These are phyloP conservation scores for Aegilops longissima DNA, from an alignment of 176 grass and related monocot genomes.

Conservation along the genomic window DNA sequence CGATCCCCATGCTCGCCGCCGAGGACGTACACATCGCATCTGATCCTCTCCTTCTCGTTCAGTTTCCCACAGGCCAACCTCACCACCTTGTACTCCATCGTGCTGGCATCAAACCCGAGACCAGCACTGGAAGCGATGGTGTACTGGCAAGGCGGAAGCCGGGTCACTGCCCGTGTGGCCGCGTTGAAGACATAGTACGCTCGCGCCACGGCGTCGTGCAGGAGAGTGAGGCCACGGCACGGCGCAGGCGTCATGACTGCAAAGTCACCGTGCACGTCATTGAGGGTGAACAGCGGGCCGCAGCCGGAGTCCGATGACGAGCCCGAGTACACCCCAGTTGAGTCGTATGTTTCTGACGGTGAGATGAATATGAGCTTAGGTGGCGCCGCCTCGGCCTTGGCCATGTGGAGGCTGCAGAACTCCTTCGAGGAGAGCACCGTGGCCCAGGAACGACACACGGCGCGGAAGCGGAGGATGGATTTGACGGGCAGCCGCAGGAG, in stretches of 20 bases:
- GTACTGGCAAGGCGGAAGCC: not conserved
- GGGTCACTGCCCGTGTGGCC: not conserved
- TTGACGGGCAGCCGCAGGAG: not conserved
- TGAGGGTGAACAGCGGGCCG: not conserved
- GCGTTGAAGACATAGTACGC: constrained; percentile 23
- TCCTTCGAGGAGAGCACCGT: not conserved
- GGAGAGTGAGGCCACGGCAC: constrained; percentile 16
- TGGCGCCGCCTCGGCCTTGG: not conserved
- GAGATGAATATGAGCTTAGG: constrained; percentile 1
- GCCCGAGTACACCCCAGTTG: not conserved
- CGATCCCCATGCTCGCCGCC: not conserved
- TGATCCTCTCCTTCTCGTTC: not conserved
- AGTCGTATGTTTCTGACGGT: not conserved
- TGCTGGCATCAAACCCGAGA: not conserved
- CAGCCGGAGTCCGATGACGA: too few species aligned
- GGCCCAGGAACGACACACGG: not conserved
- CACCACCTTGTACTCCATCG: not conserved
- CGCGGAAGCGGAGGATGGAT: not conserved
- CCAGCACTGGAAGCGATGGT: not conserved
- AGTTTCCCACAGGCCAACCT: not conserved
- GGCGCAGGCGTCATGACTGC: not conserved
- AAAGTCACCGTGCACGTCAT: not conserved
- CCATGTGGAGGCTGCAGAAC: not conserved
- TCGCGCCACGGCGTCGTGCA: constrained; percentile 15
- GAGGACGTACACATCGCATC: not conserved